Evolutionary conservation across 78 protist species (phyloP), one percentile per base, ranked within the genome.

Genomic region (Dictyostelium purpureum): DNA sequence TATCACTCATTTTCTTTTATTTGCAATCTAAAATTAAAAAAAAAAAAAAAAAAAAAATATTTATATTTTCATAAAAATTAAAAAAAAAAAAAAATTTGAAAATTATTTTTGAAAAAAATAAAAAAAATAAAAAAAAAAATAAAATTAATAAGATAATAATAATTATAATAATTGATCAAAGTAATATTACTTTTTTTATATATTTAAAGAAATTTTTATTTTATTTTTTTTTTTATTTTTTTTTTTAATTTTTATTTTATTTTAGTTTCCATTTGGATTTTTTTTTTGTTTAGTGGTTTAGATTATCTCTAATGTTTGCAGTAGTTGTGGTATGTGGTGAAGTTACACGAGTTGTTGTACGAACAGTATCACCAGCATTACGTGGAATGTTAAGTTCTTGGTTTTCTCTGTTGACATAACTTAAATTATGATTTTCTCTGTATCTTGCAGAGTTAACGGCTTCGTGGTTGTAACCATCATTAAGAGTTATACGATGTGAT

Each of bases 401-500:
- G 6, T 75, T 33, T 31, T 31, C 52, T 28, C 87, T 28, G 31
- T 65, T 73, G 2, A 19, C n/a, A 40, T 45, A 79, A 28, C 54
- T 59, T 18, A 82, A 40, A 56, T 82, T 40, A 56, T 75, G 59
- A 43, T 67, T 77, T 18, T 59, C 49, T 42, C 70, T 71, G 61
- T 85, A 71, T 38, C 52, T 61, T 10, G 28, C 59, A 28, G 83
- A 56, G 4, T 81, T 45, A 18, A 21, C 14, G 2, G 56, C 38
- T 14, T 85, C 92, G 18, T 28, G 12, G n/a, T 1, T 43, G 14
- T 85, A 85, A 47, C 52, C 92, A 35, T 43, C 67, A 57, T 66
- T 85, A 37, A 85, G 63, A 35, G 52, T 37, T n/a, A 26, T 31
- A 61, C 92, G 80, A 77, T 85, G 92, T 6, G 92, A 85, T 35